Percentiles rank a stretch among this genome's conserved stretches.
Evolutionary conservation across 176 grass and related monocot genomes (phyloP).

Genomic region (Oryza glaberrima): DNA sequence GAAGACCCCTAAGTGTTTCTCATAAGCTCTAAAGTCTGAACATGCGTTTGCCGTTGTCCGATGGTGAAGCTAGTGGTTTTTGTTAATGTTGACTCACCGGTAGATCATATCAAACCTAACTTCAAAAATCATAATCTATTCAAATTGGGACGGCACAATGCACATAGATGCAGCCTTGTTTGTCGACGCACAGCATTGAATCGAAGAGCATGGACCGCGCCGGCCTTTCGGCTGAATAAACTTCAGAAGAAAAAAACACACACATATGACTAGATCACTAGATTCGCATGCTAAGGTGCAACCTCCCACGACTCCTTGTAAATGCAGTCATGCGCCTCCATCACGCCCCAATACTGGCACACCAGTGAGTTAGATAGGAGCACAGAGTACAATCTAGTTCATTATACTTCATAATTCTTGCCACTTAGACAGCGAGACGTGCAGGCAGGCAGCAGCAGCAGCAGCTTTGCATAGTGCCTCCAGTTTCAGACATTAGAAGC

Average conservation of each 20-base stretch:
- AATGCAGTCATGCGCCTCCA: not conserved
- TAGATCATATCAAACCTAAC: not conserved
- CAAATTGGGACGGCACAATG: not conserved
- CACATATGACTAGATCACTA: not conserved
- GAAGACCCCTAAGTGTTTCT: too few relatives aligned
- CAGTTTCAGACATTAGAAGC: not conserved
- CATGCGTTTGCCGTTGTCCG: not conserved
- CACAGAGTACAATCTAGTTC: not conserved
- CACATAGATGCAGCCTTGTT: not conserved
- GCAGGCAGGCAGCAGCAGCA: not conserved
- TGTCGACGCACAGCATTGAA: not conserved
- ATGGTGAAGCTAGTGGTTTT: not conserved
- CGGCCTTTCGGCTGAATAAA: not conserved
- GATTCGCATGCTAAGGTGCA: not conserved
- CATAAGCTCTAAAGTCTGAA: not conserved
- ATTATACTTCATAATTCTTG: not conserved
- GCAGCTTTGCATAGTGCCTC: not conserved
- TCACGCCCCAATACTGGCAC: not conserved
- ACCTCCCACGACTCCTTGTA: not conserved
- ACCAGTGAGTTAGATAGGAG: not conserved
- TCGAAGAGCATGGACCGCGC: not conserved
- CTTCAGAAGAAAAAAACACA: not conserved
- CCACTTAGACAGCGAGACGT: not conserved
- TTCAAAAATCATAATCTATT: not conserved
- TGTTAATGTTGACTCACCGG: not conserved